phyloP scores from a whole-genome alignment of 2,329 filamentous ascomycete genomes.

The Pezicula radicicola region DNA sequence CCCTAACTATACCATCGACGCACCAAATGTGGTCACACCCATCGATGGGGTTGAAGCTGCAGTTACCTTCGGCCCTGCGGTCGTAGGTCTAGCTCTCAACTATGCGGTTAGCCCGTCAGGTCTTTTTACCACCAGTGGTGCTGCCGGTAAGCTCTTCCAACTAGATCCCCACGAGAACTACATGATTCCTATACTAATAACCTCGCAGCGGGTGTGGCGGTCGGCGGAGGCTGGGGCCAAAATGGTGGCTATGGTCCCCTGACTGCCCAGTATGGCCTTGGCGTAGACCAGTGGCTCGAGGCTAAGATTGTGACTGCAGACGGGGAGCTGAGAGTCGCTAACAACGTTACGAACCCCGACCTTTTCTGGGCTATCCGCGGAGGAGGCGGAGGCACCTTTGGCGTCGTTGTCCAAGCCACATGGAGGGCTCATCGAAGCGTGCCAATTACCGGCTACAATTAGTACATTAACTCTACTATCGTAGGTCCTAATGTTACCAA shows the following conservation, averaged over 20 bases:
- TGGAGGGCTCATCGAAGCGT: constrained; percentile 40
- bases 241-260: constrained; percentile 56
- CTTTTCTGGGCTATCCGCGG: constrained; percentile 39
- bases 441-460: not conserved
- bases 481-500: no score
- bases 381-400: constrained; percentile 50
- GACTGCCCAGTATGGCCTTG: constrained; percentile 47
- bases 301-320: constrained; percentile 41
- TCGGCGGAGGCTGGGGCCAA: constrained; percentile 37
- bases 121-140: not conserved
- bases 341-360: constrained; percentile 39
- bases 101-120: not conserved
- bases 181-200: no score
- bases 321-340: constrained; percentile 43
- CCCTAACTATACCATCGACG: not conserved
- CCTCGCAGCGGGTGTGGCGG: not conserved
- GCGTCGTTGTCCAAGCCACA: constrained; percentile 53
- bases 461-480: constrained; percentile 1
- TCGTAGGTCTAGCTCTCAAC: not conserved
- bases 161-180: no score
- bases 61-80: not conserved
- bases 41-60: not conserved
- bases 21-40: not conserved
- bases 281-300: constrained; percentile 36
- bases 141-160: not conserved